Percentiles rank a stretch among this genome's conserved stretches.
Evolutionary conservation across 192 early-diverging fungal genomes (phyloP).

Genomic region (Coemansia sp.): DNA sequence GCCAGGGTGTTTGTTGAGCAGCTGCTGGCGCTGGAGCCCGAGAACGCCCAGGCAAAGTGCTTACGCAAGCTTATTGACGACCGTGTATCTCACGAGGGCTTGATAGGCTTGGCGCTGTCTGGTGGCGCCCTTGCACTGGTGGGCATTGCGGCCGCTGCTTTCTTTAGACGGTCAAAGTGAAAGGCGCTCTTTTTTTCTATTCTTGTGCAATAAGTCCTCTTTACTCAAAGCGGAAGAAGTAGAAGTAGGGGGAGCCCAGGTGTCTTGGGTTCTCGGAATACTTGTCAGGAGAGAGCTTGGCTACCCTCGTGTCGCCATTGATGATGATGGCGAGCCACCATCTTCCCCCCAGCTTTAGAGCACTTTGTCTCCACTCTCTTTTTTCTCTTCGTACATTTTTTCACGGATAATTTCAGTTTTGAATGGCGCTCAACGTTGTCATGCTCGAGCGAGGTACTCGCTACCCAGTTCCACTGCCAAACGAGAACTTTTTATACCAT

Average conservation of each 20-base stretch:
- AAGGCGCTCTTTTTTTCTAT: neutral
- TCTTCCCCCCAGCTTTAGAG: neutral
- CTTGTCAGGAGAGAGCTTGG: neutral
- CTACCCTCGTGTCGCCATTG: neutral
- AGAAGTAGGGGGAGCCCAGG: constrained; percentile 2
- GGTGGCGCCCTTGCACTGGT: constrained; percentile 72
- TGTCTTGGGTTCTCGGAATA: neutral
- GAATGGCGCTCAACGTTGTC: constrained; percentile 44
- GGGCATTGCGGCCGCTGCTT: constrained; percentile 55
- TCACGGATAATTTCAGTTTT: neutral
- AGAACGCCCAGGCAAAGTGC: constrained; percentile 75
- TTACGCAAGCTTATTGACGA: constrained; percentile 78
- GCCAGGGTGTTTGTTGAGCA: constrained; percentile 78
- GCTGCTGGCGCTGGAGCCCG: constrained; percentile 79
- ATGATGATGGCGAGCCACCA: neutral
- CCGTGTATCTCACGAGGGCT: constrained; percentile 78
- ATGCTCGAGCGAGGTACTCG: constrained; percentile 42
- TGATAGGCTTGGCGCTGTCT: constrained; percentile 85
- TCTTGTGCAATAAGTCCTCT: neutral
- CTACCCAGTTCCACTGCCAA: constrained; percentile 41
- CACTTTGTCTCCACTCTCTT: neutral
- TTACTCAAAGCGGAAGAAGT: neutral
- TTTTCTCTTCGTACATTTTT: neutral
- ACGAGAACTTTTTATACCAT: constrained; percentile 52
- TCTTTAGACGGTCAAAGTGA: constrained; percentile 47